phyloP scores from a whole-genome alignment of 23 red algal species.

The Gracilaria caudata region DNA sequence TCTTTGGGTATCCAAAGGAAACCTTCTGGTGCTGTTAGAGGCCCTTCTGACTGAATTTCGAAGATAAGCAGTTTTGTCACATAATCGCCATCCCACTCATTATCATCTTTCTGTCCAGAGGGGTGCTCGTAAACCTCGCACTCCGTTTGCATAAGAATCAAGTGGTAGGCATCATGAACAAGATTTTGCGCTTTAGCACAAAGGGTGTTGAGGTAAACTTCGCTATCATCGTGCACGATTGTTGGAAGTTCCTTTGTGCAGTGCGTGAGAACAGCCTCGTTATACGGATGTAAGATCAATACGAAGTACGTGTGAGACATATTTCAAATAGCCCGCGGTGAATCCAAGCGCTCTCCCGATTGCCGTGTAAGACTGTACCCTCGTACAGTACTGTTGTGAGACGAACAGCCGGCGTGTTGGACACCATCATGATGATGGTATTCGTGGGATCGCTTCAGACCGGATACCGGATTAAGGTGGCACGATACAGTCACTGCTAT shows the following conservation, averaged over 20 bases:
- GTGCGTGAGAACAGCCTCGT: conserved; percentile 3
- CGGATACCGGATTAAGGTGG: too few relatives aligned
- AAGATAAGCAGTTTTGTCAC: conserved; percentile 3
- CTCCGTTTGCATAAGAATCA: conserved; percentile 9
- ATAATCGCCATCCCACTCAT: background rate
- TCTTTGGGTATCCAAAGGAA: background rate
- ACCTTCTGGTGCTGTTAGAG: background rate
- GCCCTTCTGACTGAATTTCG: background rate
- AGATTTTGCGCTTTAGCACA: background rate
- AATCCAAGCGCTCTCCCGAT: too few relatives aligned
- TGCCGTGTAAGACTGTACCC: too few relatives aligned
- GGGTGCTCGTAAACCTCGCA: background rate
- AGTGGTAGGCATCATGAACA: background rate
- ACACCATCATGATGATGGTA: too few relatives aligned
- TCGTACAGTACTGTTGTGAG: too few relatives aligned
- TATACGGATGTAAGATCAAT: background rate
- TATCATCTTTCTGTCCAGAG: background rate
- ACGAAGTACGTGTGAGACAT: conserved; percentile 1
- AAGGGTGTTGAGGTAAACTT: background rate
- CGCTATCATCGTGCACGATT: background rate
- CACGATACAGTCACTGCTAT: too few relatives aligned
- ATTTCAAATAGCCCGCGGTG: too few relatives aligned
- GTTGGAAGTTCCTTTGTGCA: background rate
- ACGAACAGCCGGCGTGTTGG: too few relatives aligned
- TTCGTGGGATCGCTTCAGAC: too few relatives aligned